Percentiles rank a stretch among this genome's conserved stretches.
phyloP scores from a whole-genome alignment of 345 rosid species.

The Syzygium aqueum region DNA sequence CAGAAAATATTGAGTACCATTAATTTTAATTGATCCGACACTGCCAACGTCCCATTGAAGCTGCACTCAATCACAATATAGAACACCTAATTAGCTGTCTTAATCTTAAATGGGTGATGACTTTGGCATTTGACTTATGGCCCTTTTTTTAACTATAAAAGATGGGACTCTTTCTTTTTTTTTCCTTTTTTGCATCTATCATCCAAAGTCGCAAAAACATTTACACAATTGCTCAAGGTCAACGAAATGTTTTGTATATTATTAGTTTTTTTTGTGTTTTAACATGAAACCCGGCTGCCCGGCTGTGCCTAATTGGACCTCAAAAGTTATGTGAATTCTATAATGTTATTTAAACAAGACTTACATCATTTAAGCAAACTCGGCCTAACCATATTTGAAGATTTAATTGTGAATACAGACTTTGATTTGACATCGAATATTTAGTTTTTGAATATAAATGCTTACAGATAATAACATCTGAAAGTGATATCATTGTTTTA shows the following conservation, averaged over 20 bases:
- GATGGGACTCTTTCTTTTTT: background rate
- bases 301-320: background rate
- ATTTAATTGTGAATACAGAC: background rate
- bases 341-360: background rate
- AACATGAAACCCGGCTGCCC: background rate
- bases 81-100: background rate
- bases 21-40: conserved; percentile 38
- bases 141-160: no score
- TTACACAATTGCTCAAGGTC: background rate
- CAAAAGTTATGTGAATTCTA: background rate
- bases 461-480: no score
- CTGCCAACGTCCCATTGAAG: conserved; percentile 30
- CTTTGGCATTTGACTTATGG: no score
- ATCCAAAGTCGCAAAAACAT: background rate
- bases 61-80: conserved; percentile 15
- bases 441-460: no score
- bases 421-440: background rate
- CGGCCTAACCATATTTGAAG: background rate
- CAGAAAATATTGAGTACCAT: conserved; percentile 40
- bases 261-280: background rate
- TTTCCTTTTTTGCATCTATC: background rate
- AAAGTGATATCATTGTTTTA: no score
- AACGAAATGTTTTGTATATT: background rate
- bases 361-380: accelerated
- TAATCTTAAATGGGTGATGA: no score